phyloP scores from a whole-genome alignment of 495 filamentous ascomycete species.

The Podospora appendiculata region DNA sequence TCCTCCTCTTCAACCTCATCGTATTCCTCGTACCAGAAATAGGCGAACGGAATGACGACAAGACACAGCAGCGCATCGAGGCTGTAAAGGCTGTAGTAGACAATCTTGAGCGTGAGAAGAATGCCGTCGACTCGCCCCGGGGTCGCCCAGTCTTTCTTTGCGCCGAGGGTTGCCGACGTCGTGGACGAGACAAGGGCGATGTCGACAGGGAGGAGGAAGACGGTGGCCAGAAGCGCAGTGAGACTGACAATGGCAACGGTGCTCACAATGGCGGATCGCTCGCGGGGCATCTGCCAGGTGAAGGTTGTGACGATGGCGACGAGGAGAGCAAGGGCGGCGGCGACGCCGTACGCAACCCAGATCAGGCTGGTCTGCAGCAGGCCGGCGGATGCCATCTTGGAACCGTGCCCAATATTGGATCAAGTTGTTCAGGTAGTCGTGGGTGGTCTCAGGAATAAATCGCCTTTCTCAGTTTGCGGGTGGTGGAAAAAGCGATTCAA shows the following conservation, averaged over 20 bases:
- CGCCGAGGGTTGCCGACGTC: conserved; percentile 62
- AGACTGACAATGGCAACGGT: conserved; percentile 79
- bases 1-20: conserved; percentile 76
- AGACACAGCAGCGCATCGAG: conserved; percentile 88
- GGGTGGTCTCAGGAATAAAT: not conserved
- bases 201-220: conserved; percentile 89
- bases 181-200: conserved; percentile 91
- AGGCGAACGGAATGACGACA: conserved; percentile 85
- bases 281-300: conserved; percentile 78
- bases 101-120: conserved; percentile 66
- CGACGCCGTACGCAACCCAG: conserved; percentile 85
- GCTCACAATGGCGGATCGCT: conserved; percentile 73
- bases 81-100: conserved; percentile 91
- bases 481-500: no score
- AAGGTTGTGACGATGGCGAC: conserved; percentile 77
- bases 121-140: conserved; percentile 69
- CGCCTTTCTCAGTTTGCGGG: no score
- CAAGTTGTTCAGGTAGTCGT: not conserved
- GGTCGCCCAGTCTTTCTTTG: conserved; percentile 91
- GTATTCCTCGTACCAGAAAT: conserved; percentile 98
- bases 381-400: conserved; percentile 47
- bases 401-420: no score
- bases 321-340: conserved; percentile 59
- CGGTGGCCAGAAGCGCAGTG: conserved; percentile 80
- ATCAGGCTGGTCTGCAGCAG: conserved; percentile 79